Percentiles rank a stretch among this genome's conserved stretches.
phyloP scores from a whole-genome alignment of 306 rosid genomes.

The Dryas drummondii region DNA sequence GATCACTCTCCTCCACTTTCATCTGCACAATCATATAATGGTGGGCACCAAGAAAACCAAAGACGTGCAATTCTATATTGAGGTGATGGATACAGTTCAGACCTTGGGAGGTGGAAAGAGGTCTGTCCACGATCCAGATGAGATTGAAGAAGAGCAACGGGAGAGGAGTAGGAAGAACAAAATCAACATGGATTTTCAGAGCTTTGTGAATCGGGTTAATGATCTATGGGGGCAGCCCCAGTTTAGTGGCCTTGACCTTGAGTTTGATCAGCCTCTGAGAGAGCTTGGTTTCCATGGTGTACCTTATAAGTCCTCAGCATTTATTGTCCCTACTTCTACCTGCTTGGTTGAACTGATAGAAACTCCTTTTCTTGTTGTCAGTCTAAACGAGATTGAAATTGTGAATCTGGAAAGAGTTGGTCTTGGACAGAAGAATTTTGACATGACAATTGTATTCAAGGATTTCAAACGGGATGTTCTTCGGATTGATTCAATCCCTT shows the following conservation, averaged over 20 bases:
- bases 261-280: constrained; percentile 95
- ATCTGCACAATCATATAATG: constrained; percentile 94
- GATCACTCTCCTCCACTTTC: constrained; percentile 92
- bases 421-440: constrained; percentile 98
- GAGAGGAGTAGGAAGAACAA: constrained; percentile 90
- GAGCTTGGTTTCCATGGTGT: constrained; percentile 98
- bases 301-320: constrained; percentile 84
- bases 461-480: constrained; percentile 91
- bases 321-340: constrained; percentile 83
- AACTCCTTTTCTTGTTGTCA: constrained; percentile 84
- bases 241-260: constrained; percentile 72
- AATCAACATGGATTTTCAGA: constrained; percentile 80
- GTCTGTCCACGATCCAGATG: constrained; percentile 94
- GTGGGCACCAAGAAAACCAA: constrained; percentile 94
- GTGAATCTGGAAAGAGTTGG: constrained; percentile 96
- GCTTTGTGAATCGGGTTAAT: constrained; percentile 80
- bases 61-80: constrained; percentile 87
- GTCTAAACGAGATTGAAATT: constrained; percentile 88
- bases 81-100: constrained; percentile 95
- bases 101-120: constrained; percentile 84
- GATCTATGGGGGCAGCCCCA: constrained; percentile 97
- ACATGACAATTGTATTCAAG: constrained; percentile 86
- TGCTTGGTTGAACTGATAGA: constrained; percentile 94
- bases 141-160: constrained; percentile 97
- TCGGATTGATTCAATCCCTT: constrained; percentile 90